Base-by-base conservation (phyloP, 768 basidiomycete genomes). In the Agrocybe chaxingu region DNA sequence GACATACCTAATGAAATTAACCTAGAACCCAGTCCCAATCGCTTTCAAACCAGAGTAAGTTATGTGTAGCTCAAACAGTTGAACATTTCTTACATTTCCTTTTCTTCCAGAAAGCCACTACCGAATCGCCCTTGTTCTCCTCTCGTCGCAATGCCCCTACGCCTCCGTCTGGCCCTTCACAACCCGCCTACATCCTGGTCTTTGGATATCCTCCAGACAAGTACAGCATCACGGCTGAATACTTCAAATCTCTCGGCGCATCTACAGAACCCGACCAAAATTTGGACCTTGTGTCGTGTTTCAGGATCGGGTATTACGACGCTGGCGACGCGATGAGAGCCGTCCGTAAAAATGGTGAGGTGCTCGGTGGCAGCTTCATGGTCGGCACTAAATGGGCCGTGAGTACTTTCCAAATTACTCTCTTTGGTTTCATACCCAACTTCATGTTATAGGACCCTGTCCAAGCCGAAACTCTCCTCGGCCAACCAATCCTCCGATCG, bases 161-260 rank as follows among this genome's bases (percentile, higher is more conserved):
- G 35, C 48, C 70, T 30, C 38, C 65, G 42, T 51, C 67, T n/a
- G 51, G 65, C 37, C 52, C 70, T 4, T 43, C 68, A 8, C 76
- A 80, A 29, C 72, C 78, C 2, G 63, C 79, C 29, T 86, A 85
- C 59, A 74, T 95, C 33, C 74, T 92, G 60, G 82, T 95, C 45
- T 95, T 92, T 53, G 92, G 92, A n/a, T 95, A 92, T 63, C 91
- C 92, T 4, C 72, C 81, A 31, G 88, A 92, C 66, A 84, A 84
- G 60, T 88, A 86, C 64, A 81, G 78, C 46, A 62, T 83, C 11
- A 82, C 87, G 0, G 81, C 80, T 11, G 87, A 87, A 59, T 87
- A 87, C 65, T 87, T 91, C 72, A 79, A 77, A 57, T 81, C 84
- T 1, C 68, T 95, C 7, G 90, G 89, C 7, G 80, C 81, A 10